Evolutionary conservation across 306 rosid genomes (phyloP).

Genomic region (Fragaria nilgerrensis): DNA sequence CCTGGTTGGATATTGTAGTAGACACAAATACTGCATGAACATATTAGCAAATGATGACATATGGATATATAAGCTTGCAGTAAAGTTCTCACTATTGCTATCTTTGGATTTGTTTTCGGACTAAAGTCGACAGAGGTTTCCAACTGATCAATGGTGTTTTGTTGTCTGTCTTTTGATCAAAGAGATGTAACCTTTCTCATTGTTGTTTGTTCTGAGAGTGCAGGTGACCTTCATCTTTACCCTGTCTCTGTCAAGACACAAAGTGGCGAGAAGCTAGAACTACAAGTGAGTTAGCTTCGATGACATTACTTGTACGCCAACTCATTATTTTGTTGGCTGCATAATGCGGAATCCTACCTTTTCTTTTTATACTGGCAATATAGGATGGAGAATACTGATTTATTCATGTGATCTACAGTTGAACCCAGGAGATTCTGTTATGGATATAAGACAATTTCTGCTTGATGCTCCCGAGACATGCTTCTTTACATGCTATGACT

Average conservation of each 20-base stretch:
- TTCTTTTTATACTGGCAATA: conserved; percentile 11
- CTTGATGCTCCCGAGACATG: conserved; percentile 99
- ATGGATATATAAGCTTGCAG: not conserved
- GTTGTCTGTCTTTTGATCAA: not conserved
- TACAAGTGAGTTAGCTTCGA: conserved; percentile 65
- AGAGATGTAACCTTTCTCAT: not conserved
- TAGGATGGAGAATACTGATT: conserved; percentile 19
- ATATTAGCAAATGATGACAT: not conserved
- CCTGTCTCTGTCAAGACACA: conserved; percentile 88
- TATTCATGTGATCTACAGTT: conserved; percentile 52
- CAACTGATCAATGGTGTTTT: not conserved
- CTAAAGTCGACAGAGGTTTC: not conserved
- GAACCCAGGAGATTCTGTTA: conserved; percentile 96
- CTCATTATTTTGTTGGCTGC: not conserved
- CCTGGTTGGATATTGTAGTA: not conserved
- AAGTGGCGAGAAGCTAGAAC: conserved; percentile 91
- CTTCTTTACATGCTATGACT: conserved; percentile 94
- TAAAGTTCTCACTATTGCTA: not conserved
- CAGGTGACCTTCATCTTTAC: conserved; percentile 94
- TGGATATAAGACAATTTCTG: conserved; percentile 94
- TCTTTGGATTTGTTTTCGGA: not conserved
- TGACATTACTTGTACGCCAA: conserved; percentile 12
- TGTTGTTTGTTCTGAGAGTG: conserved; percentile 24
- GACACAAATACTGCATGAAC: not conserved
- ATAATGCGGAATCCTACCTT: not conserved